These are phyloP conservation scores for Sporisorium scitamineum DNA, from an alignment of 1,284 basidiomycete genomes.

Conservation along the genomic window DNA sequence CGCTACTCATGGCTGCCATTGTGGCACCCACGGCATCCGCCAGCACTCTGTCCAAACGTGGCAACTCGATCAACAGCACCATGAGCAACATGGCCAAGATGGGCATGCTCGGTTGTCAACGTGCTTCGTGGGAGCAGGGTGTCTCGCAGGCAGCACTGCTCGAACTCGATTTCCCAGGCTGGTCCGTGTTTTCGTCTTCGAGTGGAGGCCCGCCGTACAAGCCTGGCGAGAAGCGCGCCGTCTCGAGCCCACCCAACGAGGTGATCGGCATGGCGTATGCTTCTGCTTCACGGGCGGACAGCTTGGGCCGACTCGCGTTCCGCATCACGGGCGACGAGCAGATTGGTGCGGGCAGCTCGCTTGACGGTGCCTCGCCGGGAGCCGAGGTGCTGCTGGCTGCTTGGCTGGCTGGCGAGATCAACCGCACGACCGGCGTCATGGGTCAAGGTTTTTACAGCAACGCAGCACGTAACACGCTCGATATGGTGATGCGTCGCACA, in stretches of 20 bases:
- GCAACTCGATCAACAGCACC: conserved; percentile 52
- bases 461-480: conserved; percentile 79
- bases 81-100: conserved; percentile 52
- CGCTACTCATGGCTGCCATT: conserved; percentile 13
- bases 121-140: conserved; percentile 68
- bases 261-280: conserved; percentile 59
- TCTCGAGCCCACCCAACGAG: conserved; percentile 29
- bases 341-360: conserved; percentile 46
- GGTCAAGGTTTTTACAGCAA: conserved; percentile 72
- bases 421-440: conserved; percentile 33
- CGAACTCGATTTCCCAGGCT: conserved; percentile 57
- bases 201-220: conserved; percentile 50
- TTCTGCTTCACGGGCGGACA: conserved; percentile 55
- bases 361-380: conserved; percentile 63
- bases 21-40: conserved; percentile 15
- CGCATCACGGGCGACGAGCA: conserved; percentile 64
- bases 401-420: conserved; percentile 58
- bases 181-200: conserved; percentile 56
- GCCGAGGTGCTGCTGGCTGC: conserved; percentile 61
- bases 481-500: conserved; percentile 77
- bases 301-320: conserved; percentile 56
- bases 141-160: conserved; percentile 60
- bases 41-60: conserved; percentile 19
- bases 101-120: conserved; percentile 56
- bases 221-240: conserved; percentile 27